Evolutionary conservation across 192 early-diverging fungal species (phyloP), one percentile per base, ranked within the genome.

Genomic region (Linnemannia schmuckeri): DNA sequence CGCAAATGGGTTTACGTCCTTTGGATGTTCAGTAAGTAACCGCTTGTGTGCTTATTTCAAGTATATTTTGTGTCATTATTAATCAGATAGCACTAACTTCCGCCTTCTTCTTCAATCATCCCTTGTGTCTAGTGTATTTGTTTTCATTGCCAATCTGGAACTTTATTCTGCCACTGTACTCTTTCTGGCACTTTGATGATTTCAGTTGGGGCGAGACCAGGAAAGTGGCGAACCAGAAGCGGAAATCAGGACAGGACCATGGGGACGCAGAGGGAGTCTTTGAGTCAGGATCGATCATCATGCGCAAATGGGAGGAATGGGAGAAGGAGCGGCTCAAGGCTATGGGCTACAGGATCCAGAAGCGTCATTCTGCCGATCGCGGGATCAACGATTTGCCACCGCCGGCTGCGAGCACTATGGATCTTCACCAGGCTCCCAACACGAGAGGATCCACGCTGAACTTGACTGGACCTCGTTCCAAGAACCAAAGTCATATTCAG

Each of bases 161-260:
- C 88, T 93, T 98, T 74, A 81, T 99, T 52, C 92, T 99, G 37
- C 98, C 98, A 9, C 57, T 95, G 0, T 99, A 99, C 81, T 94
- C 97, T 9, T 98, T 95, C 90, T 98, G 97, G 97, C 95, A 97
- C 88, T 97, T 97, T 90, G 96, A 97, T 85, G 97, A 98, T 80
- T 98, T 98, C 74, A 94, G 93, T 47, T 97, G 96, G 95, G 96
- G 95, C 24, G 93, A 93, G 40, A 96, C 95, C 22, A 93, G 95
- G 49, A 93, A 93, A 70, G 94, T 96, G 20, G 91, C 90, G 46
- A 95, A 95, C 71, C 94, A 95, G 78, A 91, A 89, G 78, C 93
- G 93, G 52, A 92, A 90, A 41, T 91, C 92, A 49, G 93, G 91
- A 79, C 97, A 98, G 74, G 93, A 94, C 70, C 90, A 90, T 69